phyloP scores from a whole-genome alignment of 306 rosid species.

The Cucumis melo region DNA sequence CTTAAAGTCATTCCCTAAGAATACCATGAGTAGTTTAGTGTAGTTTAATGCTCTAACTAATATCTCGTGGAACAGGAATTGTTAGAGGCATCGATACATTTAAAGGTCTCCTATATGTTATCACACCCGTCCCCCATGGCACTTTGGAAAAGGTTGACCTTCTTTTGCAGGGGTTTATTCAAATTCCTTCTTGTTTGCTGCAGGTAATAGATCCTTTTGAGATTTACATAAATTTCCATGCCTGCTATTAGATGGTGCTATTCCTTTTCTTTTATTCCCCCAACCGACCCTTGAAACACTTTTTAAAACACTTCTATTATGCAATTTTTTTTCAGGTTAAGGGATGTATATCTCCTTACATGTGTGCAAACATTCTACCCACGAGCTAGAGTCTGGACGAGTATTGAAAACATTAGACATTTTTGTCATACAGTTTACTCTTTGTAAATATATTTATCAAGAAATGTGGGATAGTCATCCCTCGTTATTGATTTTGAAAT shows the following conservation, averaged over 20 bases:
- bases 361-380: constrained; percentile 40
- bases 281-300: not conserved
- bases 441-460: not conserved
- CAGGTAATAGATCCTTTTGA: constrained; percentile 37
- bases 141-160: constrained; percentile 67
- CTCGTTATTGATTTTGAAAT: not conserved
- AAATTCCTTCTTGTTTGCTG: constrained; percentile 69
- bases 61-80: constrained; percentile 39
- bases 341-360: constrained; percentile 68
- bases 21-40: not conserved
- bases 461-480: not conserved
- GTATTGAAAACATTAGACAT: not conserved
- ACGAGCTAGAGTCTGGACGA: constrained; percentile 19
- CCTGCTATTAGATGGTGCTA: not conserved
- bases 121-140: constrained; percentile 72
- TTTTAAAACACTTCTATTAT: not conserved
- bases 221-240: not conserved
- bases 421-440: not conserved
- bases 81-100: constrained; percentile 73
- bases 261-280: not conserved
- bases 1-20: not conserved
- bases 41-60: not conserved
- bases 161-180: constrained; percentile 65
- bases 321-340: constrained; percentile 41
- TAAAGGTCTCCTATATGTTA: constrained; percentile 61